A percentile compares a stretch with the other conserved stretches of the same genome.
phyloP scores from a whole-genome alignment of 2,329 filamentous ascomycete genomes.

The Penicillium sp. region DNA sequence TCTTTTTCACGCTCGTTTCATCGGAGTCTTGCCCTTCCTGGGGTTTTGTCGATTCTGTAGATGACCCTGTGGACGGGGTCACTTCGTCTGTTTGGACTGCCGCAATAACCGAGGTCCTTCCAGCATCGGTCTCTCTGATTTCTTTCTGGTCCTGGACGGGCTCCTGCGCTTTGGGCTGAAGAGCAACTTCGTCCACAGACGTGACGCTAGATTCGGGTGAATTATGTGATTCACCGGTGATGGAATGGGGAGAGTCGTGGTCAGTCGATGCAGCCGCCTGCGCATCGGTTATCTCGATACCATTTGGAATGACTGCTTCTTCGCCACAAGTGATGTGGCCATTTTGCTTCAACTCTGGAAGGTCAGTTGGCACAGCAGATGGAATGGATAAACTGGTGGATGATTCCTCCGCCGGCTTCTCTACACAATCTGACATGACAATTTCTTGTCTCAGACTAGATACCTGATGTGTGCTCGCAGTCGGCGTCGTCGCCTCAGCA shows the following conservation, averaged over 20 bases:
- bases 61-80: too few relatives aligned
- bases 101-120: not conserved
- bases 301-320: constrained; percentile 4
- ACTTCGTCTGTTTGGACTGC: too few relatives aligned
- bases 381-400: constrained; percentile 8
- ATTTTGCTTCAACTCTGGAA: constrained; percentile 2
- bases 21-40: constrained; percentile 26
- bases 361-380: constrained; percentile 3
- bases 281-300: constrained; percentile 6
- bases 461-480: constrained; percentile 3
- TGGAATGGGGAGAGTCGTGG: constrained; percentile 26
- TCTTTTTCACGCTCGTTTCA: constrained; percentile 17
- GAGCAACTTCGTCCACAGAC: constrained; percentile 28
- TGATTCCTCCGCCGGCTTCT: constrained; percentile 4
- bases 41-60: constrained; percentile 25
- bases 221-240: constrained; percentile 29
- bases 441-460: constrained; percentile 16
- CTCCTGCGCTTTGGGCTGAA: constrained; percentile 20
- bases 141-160: constrained; percentile 4
- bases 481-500: constrained; percentile 2
- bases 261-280: constrained; percentile 16
- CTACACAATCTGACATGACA: constrained; percentile 4
- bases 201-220: constrained; percentile 36
- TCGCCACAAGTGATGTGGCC: not conserved
- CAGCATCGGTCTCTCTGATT: not conserved